Evolutionary conservation across 2,329 filamentous ascomycete species (phyloP).

Genomic region (Tolypocladium inflatum): DNA sequence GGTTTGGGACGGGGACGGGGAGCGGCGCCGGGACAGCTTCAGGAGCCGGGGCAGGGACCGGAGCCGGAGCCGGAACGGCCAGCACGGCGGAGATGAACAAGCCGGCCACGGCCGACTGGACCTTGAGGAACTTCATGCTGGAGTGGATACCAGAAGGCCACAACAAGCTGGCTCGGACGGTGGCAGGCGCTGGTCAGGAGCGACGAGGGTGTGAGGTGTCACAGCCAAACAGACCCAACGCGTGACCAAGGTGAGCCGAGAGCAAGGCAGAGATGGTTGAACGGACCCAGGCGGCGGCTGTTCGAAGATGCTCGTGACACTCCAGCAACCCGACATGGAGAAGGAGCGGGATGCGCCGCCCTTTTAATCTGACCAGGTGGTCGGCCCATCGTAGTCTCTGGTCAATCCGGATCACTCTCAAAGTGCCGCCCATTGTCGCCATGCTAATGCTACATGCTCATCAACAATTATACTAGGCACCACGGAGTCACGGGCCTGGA

Average conservation of each 20-base stretch:
- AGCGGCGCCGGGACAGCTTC: conserved; percentile 10
- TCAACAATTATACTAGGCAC: neutral
- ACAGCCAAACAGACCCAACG: neutral
- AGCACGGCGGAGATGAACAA: conserved; percentile 7
- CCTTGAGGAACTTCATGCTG: neutral
- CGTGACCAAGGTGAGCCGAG: neutral
- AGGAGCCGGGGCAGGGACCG: conserved; percentile 9
- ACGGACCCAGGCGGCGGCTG: neutral
- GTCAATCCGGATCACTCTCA: neutral
- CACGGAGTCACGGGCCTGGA: neutral
- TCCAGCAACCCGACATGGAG: neutral
- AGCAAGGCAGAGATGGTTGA: neutral
- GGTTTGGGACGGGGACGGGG: conserved; percentile 5
- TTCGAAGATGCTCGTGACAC: neutral
- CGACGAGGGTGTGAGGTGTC: neutral
- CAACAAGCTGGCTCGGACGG: neutral
- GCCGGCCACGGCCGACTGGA: neutral
- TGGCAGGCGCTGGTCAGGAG: neutral
- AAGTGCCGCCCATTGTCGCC: neutral
- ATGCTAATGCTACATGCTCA: neutral
- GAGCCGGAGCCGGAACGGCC: conserved; percentile 11
- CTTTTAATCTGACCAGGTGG: neutral
- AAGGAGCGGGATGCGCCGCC: neutral
- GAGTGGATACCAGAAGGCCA: neutral
- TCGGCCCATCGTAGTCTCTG: neutral